Base-by-base conservation (phyloP, 495 filamentous ascomycete species). In the Viridothelium virens region DNA sequence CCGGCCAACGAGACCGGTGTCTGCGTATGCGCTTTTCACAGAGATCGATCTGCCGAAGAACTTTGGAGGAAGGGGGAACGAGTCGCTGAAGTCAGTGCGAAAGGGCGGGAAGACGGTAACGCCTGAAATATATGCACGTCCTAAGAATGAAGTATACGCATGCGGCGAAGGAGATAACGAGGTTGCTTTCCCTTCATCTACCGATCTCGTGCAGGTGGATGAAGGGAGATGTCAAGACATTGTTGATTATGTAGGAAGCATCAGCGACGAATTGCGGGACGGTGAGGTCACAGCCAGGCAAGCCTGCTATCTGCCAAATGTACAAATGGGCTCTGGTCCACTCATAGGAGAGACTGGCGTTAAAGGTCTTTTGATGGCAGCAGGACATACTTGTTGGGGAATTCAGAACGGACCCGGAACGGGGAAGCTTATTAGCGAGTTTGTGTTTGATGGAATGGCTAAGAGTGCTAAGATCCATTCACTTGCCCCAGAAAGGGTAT, bases 351-450 rank as follows among this genome's bases (percentile, higher is more conserved):
- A 84, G 68, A 91, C 92, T 33, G 82, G 85, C 3, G 84, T 87
- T 1, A 85, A 87, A 33, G 92, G 95, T 0, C 71, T 97, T 44
- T 86, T 91, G 73, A 78, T 98, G 68, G 94, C 95, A 2, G 82
- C 90, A 6, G 94, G 94, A 12, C 94, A 98, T 78, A 96, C 91
- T 2, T 97, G 94, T 76, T 97, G 94, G 94, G 93, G 93, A 16
- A 96, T 98, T 62, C 93, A 97, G 76, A 98, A 98, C 81, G 91
- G 86, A 2, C 91, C 92, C 3, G 95, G 85, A 6, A 97, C 92
- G 25, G 94, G 93, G 3, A 91, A 88, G 80, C 76, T 96, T 44
- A 89, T 98, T 78, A 90, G 88, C 66, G 76, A 78, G 70, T 68
- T 78, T 67, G 75, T 78, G 44, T 78, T 74, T 72, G 76, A 77